Evolutionary conservation across 1,284 basidiomycete species (phyloP).

Genomic region (Moesziomyces parantarcticus): DNA sequence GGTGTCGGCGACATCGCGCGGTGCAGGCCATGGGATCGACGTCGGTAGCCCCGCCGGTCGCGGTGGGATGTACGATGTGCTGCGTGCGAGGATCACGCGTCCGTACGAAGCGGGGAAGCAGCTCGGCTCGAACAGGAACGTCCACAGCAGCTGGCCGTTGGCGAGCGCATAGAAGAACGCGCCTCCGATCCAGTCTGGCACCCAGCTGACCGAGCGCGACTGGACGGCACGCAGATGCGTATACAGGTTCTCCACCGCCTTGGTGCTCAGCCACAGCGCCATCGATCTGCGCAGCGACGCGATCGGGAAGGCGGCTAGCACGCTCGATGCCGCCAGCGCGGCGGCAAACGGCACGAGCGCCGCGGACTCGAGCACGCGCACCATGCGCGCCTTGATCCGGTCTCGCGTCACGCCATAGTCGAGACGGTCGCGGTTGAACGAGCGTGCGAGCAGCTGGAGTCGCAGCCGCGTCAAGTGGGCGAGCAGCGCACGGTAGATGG

Average conservation of each 20-base stretch:
- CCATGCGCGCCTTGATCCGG: constrained; percentile 31
- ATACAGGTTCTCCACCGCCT: constrained; percentile 44
- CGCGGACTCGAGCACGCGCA: constrained; percentile 34
- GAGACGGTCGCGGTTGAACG: constrained; percentile 13
- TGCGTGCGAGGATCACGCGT: constrained; percentile 48
- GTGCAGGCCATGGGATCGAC: constrained; percentile 53
- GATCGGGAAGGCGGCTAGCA: constrained; percentile 38
- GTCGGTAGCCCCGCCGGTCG: constrained; percentile 51
- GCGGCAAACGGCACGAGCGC: constrained; percentile 45
- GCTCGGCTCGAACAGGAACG: constrained; percentile 56
- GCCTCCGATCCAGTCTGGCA: constrained; percentile 55
- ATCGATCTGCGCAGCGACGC: constrained; percentile 25
- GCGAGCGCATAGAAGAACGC: constrained; percentile 56
- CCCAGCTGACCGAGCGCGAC: constrained; percentile 37
- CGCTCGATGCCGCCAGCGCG: constrained; percentile 18
- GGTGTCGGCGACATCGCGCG: constrained; percentile 49
- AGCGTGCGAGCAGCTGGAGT: constrained; percentile 15
- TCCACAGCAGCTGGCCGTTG: constrained; percentile 60
- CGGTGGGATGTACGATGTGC: constrained; percentile 54
- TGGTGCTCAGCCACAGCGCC: constrained; percentile 46
- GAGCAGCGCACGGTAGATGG: constrained; percentile 47
- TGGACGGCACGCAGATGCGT: constrained; percentile 24
- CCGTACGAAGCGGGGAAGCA: constrained; percentile 53
- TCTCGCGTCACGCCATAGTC: constrained; percentile 27
- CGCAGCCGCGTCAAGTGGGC: constrained; percentile 34